Evolutionary conservation across 2,329 filamentous ascomycete species (phyloP), one percentile per base, ranked within the genome.

Genomic region (Hypoxylon sp.): DNA sequence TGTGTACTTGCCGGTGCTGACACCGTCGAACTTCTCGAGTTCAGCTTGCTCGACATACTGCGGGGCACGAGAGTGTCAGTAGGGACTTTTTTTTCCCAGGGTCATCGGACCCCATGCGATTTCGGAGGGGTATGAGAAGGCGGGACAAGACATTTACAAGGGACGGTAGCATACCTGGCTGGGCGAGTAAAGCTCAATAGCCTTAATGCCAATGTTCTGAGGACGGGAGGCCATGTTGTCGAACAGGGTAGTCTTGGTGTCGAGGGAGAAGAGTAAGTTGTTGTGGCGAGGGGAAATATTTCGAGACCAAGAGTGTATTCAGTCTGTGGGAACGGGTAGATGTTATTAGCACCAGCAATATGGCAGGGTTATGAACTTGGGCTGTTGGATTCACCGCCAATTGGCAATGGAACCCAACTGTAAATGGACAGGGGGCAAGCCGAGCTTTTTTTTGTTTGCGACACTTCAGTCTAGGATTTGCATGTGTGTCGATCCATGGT

Each of bases 161-260:
- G 2, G 29, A 51, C 2, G 17, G 39, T 24, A 53, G 83, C 90
- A 72, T 83, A 95, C 93, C 90, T 95, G 93, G 81, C 87, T 92
- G 73, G 93, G 93, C 79, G 94, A 93, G 83, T 96, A 96, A 79
- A 96, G 89, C 81, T 96, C 93, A 82, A 96, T 93, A 91, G 92
- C 93, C 86, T 96, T 95, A 81, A 96, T 94, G 87, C 93, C 93
- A 82, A 96, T 91, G 84, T 95, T 95, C 82, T 94, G 90, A 73
- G 93, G 92, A 83, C 92, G 91, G 75, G 90, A 81, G 79, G 91
- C 87, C 92, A 94, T 94, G 66, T 42, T 74, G 59, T 71, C 59
- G 53, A 68, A 67, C 54, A 59, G 63, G 33, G 35, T 50, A 35
- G 46, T 53, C 33, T 66, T 35, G 26, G 58, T 64, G 13, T 52